Percentiles rank a stretch among this genome's conserved stretches.
phyloP scores from a whole-genome alignment of 768 basidiomycete genomes.

The Hysterangium stoloniferum region DNA sequence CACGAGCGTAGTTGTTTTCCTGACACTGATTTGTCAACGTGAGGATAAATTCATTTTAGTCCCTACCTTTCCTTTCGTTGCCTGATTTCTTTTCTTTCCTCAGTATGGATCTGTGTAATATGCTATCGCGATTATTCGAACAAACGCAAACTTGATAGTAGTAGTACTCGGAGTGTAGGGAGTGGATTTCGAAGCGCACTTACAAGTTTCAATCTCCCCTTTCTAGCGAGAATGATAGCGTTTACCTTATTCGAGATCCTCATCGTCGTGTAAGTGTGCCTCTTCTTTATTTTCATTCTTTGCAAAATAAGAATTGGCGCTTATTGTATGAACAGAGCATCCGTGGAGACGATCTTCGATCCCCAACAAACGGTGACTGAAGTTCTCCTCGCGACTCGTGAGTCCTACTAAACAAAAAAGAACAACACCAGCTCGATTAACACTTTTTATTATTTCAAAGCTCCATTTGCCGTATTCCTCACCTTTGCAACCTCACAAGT shows the following conservation, averaged over 20 bases:
- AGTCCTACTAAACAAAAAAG: background rate
- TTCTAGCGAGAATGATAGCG: background rate
- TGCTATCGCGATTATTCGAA: background rate
- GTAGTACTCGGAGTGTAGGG: too few relatives aligned
- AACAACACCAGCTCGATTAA: background rate
- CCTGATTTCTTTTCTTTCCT: background rate
- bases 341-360: background rate
- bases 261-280: background rate
- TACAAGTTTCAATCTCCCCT: background rate
- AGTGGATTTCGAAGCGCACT: background rate
- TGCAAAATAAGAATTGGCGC: background rate
- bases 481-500: background rate
- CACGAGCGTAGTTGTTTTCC: background rate
- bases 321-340: background rate
- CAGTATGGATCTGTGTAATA: background rate
- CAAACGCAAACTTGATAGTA: background rate
- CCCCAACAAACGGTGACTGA: background rate
- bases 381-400: background rate
- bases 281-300: background rate
- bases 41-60: background rate
- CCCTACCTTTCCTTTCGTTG: background rate
- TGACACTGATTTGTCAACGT: background rate
- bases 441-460: background rate
- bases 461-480: background rate
- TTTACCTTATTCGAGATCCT: slow-evolving; percentile 2